Percentiles rank a stretch among this genome's conserved stretches.
These are phyloP conservation scores for Juncus effusus DNA, from an alignment of 176 grass and related monocot species.

Conservation along the genomic window DNA sequence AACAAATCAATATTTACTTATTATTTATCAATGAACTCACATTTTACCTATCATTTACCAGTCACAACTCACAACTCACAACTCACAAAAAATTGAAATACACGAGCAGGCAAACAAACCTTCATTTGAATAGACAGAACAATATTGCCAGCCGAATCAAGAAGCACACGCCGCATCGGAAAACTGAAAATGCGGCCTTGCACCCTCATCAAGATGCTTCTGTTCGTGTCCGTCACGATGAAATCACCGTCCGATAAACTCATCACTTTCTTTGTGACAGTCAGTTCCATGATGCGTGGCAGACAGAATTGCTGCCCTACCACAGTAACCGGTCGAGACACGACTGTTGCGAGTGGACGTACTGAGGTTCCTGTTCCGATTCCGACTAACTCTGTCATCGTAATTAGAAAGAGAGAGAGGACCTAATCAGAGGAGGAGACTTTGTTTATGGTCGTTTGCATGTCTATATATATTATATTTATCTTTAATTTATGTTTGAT, in stretches of 20 bases:
- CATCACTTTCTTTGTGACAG: slow-evolving; percentile 27
- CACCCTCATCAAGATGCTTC: slow-evolving; percentile 32
- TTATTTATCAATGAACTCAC: not conserved
- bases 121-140: slow-evolving; percentile 35
- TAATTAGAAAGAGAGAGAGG: not conserved
- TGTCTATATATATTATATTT: too few species aligned
- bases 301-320: slow-evolving; percentile 35
- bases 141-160: slow-evolving; percentile 30
- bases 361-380: not conserved
- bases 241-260: slow-evolving; percentile 26
- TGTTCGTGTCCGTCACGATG: slow-evolving; percentile 24
- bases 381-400: too few species aligned
- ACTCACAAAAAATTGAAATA: not conserved
- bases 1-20: too few species aligned
- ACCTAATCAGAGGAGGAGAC: not conserved
- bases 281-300: slow-evolving; percentile 24
- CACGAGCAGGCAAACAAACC: not conserved
- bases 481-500: too few species aligned
- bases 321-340: slow-evolving; percentile 32
- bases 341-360: slow-evolving; percentile 6
- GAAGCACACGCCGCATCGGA: slow-evolving; percentile 28
- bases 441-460: too few species aligned
- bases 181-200: slow-evolving; percentile 30
- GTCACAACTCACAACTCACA: too few species aligned
- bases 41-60: too few species aligned